Evolutionary conservation across 371 early-diverging fungal species (phyloP).

Genomic region (Mucor circinelloides): DNA sequence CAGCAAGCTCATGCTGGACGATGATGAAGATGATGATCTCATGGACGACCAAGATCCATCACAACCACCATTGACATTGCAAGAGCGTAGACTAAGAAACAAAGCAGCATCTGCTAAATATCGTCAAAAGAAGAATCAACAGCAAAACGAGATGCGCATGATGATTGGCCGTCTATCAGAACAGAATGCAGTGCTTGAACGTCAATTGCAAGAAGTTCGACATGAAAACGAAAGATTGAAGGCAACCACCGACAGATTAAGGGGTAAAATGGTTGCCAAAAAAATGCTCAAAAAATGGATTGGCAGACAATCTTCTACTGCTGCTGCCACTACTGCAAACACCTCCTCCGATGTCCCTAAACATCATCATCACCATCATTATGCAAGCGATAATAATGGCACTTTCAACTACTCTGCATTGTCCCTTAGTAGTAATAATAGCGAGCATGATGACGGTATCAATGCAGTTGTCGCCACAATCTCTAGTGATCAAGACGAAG

Average conservation of each 20-base stretch:
- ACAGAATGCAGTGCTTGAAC: conserved; percentile 52
- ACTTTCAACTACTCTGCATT: conserved; percentile 20
- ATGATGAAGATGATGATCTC: conserved; percentile 13
- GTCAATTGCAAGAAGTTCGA: conserved; percentile 55
- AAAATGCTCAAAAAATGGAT: conserved; percentile 63
- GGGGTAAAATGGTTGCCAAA: conserved; percentile 60
- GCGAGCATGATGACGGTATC: conserved; percentile 10
- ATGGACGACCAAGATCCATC: conserved; percentile 7
- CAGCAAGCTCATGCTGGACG: conserved; percentile 4
- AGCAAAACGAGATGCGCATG: conserved; percentile 61
- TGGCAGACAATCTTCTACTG: conserved; percentile 20
- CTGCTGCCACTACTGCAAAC: neutral
- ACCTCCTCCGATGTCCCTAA: neutral
- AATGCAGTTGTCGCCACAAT: conserved; percentile 11
- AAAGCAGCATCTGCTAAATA: conserved; percentile 71
- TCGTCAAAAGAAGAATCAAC: conserved; percentile 64
- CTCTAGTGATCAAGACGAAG: conserved; percentile 19
- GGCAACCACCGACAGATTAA: conserved; percentile 51
- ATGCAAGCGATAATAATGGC: neutral
- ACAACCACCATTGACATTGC: conserved; percentile 42
- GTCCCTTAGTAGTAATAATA: conserved; percentile 11
- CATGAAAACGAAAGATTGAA: conserved; percentile 57
- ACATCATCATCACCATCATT: neutral
- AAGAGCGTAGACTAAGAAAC: conserved; percentile 61
- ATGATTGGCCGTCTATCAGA: conserved; percentile 55